phyloP scores from a whole-genome alignment of 2,329 filamentous ascomycete genomes.

The Apiospora koreana region DNA sequence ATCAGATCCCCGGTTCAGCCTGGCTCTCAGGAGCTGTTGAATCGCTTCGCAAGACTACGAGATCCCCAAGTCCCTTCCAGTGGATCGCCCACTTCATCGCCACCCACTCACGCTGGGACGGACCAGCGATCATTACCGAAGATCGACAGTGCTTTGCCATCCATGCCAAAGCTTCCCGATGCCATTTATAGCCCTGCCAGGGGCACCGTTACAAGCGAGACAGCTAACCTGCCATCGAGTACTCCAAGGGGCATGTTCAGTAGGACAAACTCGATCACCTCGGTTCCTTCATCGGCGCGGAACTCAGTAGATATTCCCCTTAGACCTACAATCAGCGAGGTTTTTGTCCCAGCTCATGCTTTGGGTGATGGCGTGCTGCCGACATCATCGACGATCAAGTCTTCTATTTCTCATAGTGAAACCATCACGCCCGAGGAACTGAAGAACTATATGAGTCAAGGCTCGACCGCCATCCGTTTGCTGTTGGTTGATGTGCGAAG shows the following conservation, averaged over 20 bases:
- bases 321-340: conserved; percentile 32
- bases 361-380: conserved; percentile 29
- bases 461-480: conserved; percentile 58
- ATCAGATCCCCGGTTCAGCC: conserved; percentile 41
- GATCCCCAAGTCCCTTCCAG: conserved; percentile 39
- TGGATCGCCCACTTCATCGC: conserved; percentile 47
- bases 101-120: conserved; percentile 12
- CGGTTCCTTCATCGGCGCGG: conserved; percentile 31
- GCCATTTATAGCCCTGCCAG: conserved; percentile 79
- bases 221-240: conserved; percentile 65
- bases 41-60: conserved; percentile 60
- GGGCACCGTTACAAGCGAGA: conserved; percentile 66
- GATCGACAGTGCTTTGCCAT: conserved; percentile 53
- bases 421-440: conserved; percentile 70
- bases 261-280: conserved; percentile 56
- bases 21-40: conserved; percentile 50
- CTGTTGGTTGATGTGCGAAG: conserved; percentile 84
- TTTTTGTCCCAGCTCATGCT: conserved; percentile 33
- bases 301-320: conserved; percentile 30
- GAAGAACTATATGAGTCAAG: conserved; percentile 65
- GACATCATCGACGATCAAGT: neutral
- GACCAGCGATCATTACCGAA: conserved; percentile 31
- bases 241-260: conserved; percentile 65
- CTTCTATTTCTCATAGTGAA: conserved; percentile 54
- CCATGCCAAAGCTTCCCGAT: conserved; percentile 69